Conservation (phyloP, 2,329 filamentous ascomycete genomes). For the Ceratocystis variospora region DNA sequence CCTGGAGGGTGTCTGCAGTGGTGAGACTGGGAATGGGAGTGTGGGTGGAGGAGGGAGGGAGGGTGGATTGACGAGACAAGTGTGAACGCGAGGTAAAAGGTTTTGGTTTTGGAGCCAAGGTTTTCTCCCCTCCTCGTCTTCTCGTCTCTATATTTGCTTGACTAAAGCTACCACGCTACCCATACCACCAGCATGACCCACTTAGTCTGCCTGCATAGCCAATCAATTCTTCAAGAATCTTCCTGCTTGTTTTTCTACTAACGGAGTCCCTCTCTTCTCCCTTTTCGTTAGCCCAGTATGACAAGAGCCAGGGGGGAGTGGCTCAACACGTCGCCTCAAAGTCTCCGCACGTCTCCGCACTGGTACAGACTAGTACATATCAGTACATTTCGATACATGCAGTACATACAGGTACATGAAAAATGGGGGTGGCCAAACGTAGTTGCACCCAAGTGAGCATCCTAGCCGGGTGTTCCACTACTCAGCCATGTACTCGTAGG, state of each 20-base stretch:
- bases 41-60: conserved; percentile 19
- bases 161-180: background rate
- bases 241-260: background rate
- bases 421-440: background rate
- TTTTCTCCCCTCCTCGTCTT: conserved; percentile 13
- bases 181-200: background rate
- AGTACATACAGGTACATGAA: background rate
- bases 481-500: background rate
- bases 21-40: conserved; percentile 19
- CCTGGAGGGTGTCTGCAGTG: conserved; percentile 19
- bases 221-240: background rate
- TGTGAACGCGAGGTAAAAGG: conserved; percentile 9
- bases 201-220: background rate
- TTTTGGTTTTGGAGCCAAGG: conserved; percentile 9
- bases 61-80: conserved; percentile 16
- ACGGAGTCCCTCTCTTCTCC: conserved; percentile 8
- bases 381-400: too few relatives aligned
- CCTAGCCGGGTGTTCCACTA: background rate
- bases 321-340: background rate
- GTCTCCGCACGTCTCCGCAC: background rate
- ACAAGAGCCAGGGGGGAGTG: conserved; percentile 15
- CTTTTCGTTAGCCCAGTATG: conserved; percentile 2
- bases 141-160: background rate
- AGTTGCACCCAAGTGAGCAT: background rate
- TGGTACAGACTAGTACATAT: background rate